Percentiles rank a stretch among this genome's conserved stretches.
phyloP scores from a whole-genome alignment of 768 basidiomycete species.

The Amylocystis lapponica region DNA sequence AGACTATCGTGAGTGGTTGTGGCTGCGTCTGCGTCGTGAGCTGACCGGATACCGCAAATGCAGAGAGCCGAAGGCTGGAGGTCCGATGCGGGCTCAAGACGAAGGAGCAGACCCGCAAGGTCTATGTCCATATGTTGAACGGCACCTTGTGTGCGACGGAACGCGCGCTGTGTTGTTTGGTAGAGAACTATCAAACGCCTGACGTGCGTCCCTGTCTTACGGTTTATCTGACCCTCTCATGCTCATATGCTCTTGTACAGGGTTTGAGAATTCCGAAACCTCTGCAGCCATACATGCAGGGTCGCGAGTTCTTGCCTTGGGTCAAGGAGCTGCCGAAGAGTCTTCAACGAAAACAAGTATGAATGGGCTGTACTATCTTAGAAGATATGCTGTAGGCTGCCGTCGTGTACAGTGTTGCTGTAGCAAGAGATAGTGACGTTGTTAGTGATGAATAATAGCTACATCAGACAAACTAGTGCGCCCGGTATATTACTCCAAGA shows the following conservation, averaged over 20 bases:
- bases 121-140: conserved; percentile 99
- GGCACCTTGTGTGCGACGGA: conserved; percentile 97
- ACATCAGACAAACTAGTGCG: neutral
- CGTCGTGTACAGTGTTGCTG: neutral
- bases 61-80: conserved; percentile 91
- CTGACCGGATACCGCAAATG: conserved; percentile 2
- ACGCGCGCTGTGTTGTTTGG: conserved; percentile 92
- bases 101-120: conserved; percentile 84
- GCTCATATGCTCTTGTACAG: conserved; percentile 34
- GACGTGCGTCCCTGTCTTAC: conserved; percentile 51
- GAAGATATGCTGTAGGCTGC: neutral
- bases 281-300: conserved; percentile 93
- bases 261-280: conserved; percentile 88
- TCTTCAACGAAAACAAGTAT: conserved; percentile 66
- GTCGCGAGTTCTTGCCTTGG: conserved; percentile 84
- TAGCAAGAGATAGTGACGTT: neutral
- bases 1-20: conserved; percentile 80
- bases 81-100: conserved; percentile 89
- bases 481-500: neutral
- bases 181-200: conserved; percentile 97
- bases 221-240: neutral
- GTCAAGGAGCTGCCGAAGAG: conserved; percentile 77
- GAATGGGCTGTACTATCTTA: conserved; percentile 1
- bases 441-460: conserved; percentile 2
- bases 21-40: neutral